Base-by-base conservation (phyloP, 352 stramenopile species). In the Saprolegnia diclina region DNA sequence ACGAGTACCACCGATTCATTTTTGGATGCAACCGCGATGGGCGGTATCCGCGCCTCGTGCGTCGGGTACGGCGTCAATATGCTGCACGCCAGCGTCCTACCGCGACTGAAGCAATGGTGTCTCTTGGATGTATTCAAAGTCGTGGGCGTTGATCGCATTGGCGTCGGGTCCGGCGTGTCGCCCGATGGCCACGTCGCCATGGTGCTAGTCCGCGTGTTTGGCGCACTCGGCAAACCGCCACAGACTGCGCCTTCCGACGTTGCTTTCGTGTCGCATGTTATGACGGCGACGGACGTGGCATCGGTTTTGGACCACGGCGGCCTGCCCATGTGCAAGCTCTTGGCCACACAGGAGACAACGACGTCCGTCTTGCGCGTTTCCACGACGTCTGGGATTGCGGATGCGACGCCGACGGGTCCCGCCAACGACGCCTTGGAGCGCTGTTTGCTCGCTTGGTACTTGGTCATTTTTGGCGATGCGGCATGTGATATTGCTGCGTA, bases 31-130 rank as follows among this genome's bases (percentile, higher is more conserved):
- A 45, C 61, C 1, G 19, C 16, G 5, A 35, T 22, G 6, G 40
- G 26, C 44, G 37, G 32, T 4, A 18, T 29, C 32, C 11, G 1
- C 40, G 19, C 11, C 13, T 16, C 52, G 1, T n/a, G 52, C 4
- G 26, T 65, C 26, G 57, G 57, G 19, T 67, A 46, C 18, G 61
- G 61, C 3, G 5, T 67, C 38, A 67, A 67, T 22, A 54, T 67
- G 42, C 19, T n/a, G 1, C 40, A 54, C 14, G 42, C 55, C 21
- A 26, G 26, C 7, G 16, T 19, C 38, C 55, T 6, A 24, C 18
- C 55, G 38, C 29, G 22, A 1, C 40, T 67, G 24, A 5, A 29
- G 6, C 22, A 9, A 14, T 67, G 61, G 61, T 32, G 18, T 19
- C 19, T 67, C 5, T 7, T 26, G 6, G 61, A 67, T 26, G 19